These are phyloP conservation scores for Blastobotrys terrestris DNA, from an alignment of 805 yeast genomes.

Conservation along the genomic window DNA sequence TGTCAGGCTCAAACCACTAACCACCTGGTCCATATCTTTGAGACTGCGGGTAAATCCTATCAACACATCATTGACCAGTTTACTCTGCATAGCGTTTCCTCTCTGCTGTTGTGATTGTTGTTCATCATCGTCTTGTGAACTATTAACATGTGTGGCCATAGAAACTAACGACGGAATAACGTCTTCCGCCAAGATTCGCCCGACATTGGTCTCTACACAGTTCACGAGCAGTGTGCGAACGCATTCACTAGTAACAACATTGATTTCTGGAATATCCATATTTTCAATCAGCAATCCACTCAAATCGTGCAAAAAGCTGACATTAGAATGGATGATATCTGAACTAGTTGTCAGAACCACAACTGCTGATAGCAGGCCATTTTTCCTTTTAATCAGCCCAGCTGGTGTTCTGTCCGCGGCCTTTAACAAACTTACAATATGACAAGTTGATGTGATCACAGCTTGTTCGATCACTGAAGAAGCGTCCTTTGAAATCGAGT, in stretches of 20 bases:
- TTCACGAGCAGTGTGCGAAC: conserved; percentile 48
- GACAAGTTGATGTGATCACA: conserved; percentile 21
- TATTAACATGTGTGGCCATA: conserved; percentile 23
- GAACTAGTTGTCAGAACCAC: conserved; percentile 41
- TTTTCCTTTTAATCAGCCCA: conserved; percentile 22
- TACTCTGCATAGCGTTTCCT: neutral
- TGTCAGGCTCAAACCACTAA: conserved; percentile 28
- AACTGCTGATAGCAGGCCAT: conserved; percentile 39
- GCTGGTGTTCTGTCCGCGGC: conserved; percentile 7
- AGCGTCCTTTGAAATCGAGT: conserved; percentile 13
- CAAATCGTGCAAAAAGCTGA: conserved; percentile 33
- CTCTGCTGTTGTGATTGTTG: conserved; percentile 35
- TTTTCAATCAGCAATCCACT: conserved; percentile 33
- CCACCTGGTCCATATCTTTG: conserved; percentile 28
- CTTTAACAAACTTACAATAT: conserved; percentile 12
- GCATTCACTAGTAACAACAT: conserved; percentile 51
- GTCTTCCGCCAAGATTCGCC: conserved; percentile 37
- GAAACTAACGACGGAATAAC: conserved; percentile 43
- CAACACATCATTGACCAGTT: conserved; percentile 43
- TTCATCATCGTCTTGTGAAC: conserved; percentile 23
- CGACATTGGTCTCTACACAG: conserved; percentile 27
- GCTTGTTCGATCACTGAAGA: conserved; percentile 27
- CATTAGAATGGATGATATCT: conserved; percentile 30
- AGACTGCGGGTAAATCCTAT: conserved; percentile 39
- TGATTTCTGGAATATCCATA: conserved; percentile 32